These are phyloP conservation scores for Talaromyces trachyspermus DNA, from an alignment of 495 filamentous ascomycete species.

Conservation along the genomic window DNA sequence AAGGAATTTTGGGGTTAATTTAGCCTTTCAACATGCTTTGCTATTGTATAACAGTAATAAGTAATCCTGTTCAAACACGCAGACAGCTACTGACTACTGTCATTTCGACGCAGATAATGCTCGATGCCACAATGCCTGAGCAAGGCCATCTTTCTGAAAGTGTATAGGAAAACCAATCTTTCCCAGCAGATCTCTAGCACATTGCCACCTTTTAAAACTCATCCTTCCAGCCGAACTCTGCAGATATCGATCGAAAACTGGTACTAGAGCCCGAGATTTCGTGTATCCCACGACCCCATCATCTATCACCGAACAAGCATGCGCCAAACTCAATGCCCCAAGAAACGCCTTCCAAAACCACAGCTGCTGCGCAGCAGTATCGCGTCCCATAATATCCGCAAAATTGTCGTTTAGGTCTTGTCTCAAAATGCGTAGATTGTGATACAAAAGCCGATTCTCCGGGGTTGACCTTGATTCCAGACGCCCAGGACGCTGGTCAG, in stretches of 20 bases:
- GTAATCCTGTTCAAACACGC: too few species aligned
- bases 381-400: neutral
- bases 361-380: neutral
- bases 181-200: neutral
- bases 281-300: neutral
- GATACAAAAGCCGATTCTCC: neutral
- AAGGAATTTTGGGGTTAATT: slow-evolving; percentile 4
- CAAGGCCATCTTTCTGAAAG: neutral
- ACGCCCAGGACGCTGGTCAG: neutral
- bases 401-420: neutral
- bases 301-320: neutral
- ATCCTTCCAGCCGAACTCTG: neutral
- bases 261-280: neutral
- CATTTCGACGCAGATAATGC: too few species aligned
- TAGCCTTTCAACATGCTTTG: too few species aligned
- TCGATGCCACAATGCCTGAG: neutral
- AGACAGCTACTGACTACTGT: too few species aligned
- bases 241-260: neutral
- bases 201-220: neutral
- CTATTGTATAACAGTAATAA: too few species aligned
- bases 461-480: neutral
- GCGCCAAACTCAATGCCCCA: neutral
- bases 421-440: neutral
- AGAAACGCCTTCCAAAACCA: slow-evolving; percentile 1
- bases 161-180: neutral